Percentiles rank a stretch among this genome's conserved stretches.
These are phyloP conservation scores for Apiospora arundinis DNA, from an alignment of 2,329 filamentous ascomycete species.

Conservation along the genomic window DNA sequence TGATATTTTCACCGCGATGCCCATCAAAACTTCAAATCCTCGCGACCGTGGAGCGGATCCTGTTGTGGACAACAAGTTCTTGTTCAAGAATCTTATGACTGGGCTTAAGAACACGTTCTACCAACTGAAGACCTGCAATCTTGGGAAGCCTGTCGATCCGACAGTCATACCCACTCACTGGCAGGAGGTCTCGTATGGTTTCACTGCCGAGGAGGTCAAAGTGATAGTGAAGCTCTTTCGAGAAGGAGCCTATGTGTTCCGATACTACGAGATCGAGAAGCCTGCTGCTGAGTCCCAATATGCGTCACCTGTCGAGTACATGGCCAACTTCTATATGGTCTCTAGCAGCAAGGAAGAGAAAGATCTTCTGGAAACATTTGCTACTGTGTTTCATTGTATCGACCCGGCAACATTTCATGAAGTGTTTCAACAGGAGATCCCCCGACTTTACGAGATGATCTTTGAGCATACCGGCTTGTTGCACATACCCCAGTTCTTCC, in stretches of 20 bases:
- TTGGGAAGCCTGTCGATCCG: conserved; percentile 72
- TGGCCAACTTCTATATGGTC: conserved; percentile 94
- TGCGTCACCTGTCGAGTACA: conserved; percentile 85
- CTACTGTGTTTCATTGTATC: conserved; percentile 97
- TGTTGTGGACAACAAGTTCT: conserved; percentile 94
- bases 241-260: conserved; percentile 93
- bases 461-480: conserved; percentile 94
- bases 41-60: conserved; percentile 89
- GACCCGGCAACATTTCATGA: conserved; percentile 98
- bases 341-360: conserved; percentile 97
- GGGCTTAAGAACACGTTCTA: conserved; percentile 97
- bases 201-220: conserved; percentile 95
- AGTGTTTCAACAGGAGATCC: conserved; percentile 97
- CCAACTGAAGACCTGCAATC: conserved; percentile 89
- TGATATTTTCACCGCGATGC: conserved; percentile 95
- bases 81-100: conserved; percentile 96
- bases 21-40: conserved; percentile 93
- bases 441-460: conserved; percentile 95
- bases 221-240: conserved; percentile 97
- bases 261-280: conserved; percentile 94
- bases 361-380: conserved; percentile 95
- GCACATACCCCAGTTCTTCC: conserved; percentile 96
- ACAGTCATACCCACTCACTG: conserved; percentile 86
- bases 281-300: conserved; percentile 74
- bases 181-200: conserved; percentile 94